Evolutionary conservation across 345 rosid species (phyloP).

Genomic region (Boechera divaricarpa): DNA sequence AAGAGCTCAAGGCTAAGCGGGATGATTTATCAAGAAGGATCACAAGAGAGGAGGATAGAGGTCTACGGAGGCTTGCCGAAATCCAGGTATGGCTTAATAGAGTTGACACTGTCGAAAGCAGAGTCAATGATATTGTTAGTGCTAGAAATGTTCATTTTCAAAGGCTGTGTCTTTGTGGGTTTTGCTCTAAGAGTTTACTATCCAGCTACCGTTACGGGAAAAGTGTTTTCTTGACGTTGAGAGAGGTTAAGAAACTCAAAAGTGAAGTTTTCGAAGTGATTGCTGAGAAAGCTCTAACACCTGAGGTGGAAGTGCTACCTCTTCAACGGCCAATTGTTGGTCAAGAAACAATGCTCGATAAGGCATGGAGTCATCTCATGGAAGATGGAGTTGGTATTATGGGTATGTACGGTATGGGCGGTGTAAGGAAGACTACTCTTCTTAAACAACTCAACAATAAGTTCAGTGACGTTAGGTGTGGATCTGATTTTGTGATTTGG

Average conservation of each 20-base stretch:
- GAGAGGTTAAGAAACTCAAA: not conserved
- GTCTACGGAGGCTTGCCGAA: not conserved
- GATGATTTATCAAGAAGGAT: conserved; percentile 28
- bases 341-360: not conserved
- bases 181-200: not conserved
- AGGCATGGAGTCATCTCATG: conserved; percentile 10
- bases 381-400: conserved; percentile 13
- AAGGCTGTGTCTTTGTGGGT: not conserved
- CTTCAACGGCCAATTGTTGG: conserved; percentile 17
- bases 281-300: not conserved
- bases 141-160: not conserved
- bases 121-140: not conserved
- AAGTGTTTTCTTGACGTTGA: not conserved
- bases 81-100: conserved; percentile 27
- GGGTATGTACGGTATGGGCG: conserved; percentile 31
- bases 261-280: not conserved
- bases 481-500: conserved; percentile 34
- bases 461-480: not conserved
- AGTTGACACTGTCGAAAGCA: not conserved
- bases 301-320: not conserved
- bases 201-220: not conserved
- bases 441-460: conserved; percentile 34
- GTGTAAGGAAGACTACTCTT: conserved; percentile 43
- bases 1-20: conserved; percentile 7
- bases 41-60: conserved; percentile 29